These are phyloP conservation scores for Hypoxylon rubiginosum DNA, from an alignment of 2,329 filamentous ascomycete genomes.

Conservation along the genomic window DNA sequence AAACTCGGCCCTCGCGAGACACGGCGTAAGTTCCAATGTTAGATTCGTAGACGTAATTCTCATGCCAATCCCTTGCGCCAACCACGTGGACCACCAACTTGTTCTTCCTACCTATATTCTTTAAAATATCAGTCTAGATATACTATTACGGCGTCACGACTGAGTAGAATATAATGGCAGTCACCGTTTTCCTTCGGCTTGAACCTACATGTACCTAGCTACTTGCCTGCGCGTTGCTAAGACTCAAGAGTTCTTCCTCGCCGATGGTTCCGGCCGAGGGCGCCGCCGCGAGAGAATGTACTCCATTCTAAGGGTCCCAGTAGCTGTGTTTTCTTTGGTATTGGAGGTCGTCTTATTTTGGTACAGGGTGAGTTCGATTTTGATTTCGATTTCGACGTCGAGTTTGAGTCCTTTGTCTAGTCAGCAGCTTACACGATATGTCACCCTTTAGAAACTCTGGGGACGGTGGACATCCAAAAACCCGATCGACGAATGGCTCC, in stretches of 20 bases:
- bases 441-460: conserved; percentile 70
- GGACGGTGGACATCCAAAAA: conserved; percentile 76
- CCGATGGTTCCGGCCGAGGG: conserved; percentile 31
- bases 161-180: conserved; percentile 29
- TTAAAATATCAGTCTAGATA: conserved; percentile 1
- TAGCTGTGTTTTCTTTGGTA: conserved; percentile 69
- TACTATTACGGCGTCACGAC: conserved; percentile 15
- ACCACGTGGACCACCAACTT: background rate
- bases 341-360: conserved; percentile 74
- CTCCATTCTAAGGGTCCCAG: conserved; percentile 52
- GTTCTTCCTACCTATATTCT: background rate
- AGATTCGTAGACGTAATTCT: conserved; percentile 2
- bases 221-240: conserved; percentile 1
- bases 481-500: conserved; percentile 74
- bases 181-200: conserved; percentile 17
- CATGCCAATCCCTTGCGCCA: conserved; percentile 1
- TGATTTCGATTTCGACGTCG: too few relatives aligned
- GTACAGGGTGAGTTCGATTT: conserved; percentile 64
- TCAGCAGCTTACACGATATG: conserved; percentile 32
- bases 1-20: conserved; percentile 16
- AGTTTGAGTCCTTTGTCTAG: background rate
- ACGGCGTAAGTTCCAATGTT: conserved; percentile 2
- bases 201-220: background rate
- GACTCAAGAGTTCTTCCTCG: conserved; percentile 17
- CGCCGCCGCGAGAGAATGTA: conserved; percentile 41